phyloP scores from a whole-genome alignment of 805 yeast species.

The Phaffomyces antillensis region DNA sequence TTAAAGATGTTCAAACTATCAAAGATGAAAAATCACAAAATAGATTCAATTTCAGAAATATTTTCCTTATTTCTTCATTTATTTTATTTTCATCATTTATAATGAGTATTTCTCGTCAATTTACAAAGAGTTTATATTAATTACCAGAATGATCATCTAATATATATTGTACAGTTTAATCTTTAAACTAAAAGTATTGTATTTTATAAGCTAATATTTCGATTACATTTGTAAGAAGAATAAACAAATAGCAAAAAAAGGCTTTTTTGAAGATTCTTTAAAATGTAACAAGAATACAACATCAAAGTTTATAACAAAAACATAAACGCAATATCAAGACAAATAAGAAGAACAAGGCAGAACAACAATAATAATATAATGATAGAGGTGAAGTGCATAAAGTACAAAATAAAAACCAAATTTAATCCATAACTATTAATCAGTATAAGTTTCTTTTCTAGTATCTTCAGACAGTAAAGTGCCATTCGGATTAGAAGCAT shows the following conservation, averaged over 20 bases:
- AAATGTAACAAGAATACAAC: background rate
- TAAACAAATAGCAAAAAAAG: background rate
- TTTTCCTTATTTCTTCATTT: background rate
- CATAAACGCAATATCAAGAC: no score
- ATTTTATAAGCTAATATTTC: no score
- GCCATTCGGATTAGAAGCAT: slow-evolving; percentile 10
- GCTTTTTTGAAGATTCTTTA: no score
- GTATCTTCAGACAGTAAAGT: slow-evolving; percentile 14
- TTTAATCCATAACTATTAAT: background rate
- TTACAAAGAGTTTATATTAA: background rate
- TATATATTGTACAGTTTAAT: background rate
- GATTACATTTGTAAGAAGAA: background rate
- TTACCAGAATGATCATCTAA: no score
- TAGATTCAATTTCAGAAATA: background rate
- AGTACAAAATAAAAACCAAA: no score
- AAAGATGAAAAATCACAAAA: background rate
- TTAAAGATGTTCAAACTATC: slow-evolving; percentile 9
- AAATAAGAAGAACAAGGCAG: background rate
- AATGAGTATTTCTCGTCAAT: background rate
- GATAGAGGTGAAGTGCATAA: no score
- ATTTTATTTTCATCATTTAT: background rate
- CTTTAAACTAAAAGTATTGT: background rate
- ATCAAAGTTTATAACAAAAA: no score
- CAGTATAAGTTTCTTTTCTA: slow-evolving; percentile 21
- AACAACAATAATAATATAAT: background rate